Evolutionary conservation across 1,284 basidiomycete species (phyloP).

Genomic region (Tilletia indica): DNA sequence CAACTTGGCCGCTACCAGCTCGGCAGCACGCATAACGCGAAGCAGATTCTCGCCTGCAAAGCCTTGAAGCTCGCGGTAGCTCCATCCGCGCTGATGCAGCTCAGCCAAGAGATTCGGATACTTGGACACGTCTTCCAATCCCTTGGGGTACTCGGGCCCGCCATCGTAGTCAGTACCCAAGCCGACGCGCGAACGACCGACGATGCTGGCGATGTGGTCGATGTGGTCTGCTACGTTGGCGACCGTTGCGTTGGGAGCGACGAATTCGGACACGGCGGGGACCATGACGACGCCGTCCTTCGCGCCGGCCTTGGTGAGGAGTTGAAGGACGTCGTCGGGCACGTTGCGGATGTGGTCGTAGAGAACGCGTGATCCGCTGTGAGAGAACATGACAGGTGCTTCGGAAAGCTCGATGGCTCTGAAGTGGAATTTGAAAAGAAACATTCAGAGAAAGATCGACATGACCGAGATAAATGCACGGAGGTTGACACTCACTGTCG

Average conservation of each 20-base stretch:
- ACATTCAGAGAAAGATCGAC: not conserved
- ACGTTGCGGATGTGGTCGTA: conserved; percentile 35
- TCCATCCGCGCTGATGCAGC: conserved; percentile 23
- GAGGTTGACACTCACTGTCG: conserved; percentile 22
- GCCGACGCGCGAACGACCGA: conserved; percentile 26
- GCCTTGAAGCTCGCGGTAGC: conserved; percentile 22
- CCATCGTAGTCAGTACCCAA: conserved; percentile 33
- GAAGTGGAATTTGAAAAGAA: not conserved
- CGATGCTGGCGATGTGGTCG: conserved; percentile 26
- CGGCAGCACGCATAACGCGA: conserved; percentile 23
- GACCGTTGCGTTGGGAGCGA: conserved; percentile 23
- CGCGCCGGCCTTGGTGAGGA: conserved; percentile 4
- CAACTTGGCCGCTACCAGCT: conserved; percentile 11
- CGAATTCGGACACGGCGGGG: conserved; percentile 25
- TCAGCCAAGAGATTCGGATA: conserved; percentile 24
- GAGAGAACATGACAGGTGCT: conserved; percentile 52
- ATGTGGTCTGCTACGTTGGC: conserved; percentile 29
- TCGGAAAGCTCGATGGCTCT: conserved; percentile 31
- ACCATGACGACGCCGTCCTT: conserved; percentile 24
- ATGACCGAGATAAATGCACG: not conserved
- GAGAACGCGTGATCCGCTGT: conserved; percentile 45
- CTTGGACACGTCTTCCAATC: conserved; percentile 27
- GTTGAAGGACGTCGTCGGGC: conserved; percentile 27
- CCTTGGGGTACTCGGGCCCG: conserved; percentile 15
- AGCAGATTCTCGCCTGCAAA: conserved; percentile 27